These are phyloP conservation scores for Chamaenerion angustifolium DNA, from an alignment of 345 rosid species.

Conservation along the genomic window DNA sequence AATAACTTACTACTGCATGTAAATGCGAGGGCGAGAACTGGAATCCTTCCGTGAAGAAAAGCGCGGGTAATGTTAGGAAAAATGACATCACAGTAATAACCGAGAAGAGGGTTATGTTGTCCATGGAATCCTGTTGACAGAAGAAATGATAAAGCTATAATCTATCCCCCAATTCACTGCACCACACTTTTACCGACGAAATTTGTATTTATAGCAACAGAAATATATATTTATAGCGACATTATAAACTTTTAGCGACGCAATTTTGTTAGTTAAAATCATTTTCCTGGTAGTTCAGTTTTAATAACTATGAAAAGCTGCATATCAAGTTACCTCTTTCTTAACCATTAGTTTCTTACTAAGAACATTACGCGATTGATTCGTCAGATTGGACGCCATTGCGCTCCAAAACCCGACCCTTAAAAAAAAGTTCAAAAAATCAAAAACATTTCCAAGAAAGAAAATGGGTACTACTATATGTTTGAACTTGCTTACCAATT, in stretches of 20 bases:
- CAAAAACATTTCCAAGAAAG: neutral
- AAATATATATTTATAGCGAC: too few relatives aligned
- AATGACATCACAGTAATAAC: conserved; percentile 41
- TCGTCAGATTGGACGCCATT: conserved; percentile 25
- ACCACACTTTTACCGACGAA: too few relatives aligned
- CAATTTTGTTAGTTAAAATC: too few relatives aligned
- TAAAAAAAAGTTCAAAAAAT: conserved; percentile 1
- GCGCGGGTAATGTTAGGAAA: conserved; percentile 24
- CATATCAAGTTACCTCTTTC: conserved; percentile 24
- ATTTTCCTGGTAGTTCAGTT: too few relatives aligned
- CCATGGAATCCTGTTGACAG: conserved; percentile 28
- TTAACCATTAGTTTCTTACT: conserved; percentile 39
- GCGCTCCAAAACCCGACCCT: conserved; percentile 30
- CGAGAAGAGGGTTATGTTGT: conserved; percentile 41
- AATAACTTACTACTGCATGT: conserved; percentile 27
- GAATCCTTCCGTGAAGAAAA: conserved; percentile 32
- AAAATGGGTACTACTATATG: neutral
- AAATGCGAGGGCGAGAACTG: conserved; percentile 25
- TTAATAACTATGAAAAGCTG: neutral
- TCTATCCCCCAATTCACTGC: too few relatives aligned
- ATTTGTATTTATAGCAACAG: too few relatives aligned
- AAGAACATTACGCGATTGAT: conserved; percentile 27
- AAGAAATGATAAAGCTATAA: neutral
- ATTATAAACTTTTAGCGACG: too few relatives aligned
- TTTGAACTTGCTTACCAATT: conserved; percentile 23